Evolutionary conservation across 352 stramenopile genomes (phyloP), one percentile per base, ranked within the genome.

Genomic region (Phytophthora kernoviae): DNA sequence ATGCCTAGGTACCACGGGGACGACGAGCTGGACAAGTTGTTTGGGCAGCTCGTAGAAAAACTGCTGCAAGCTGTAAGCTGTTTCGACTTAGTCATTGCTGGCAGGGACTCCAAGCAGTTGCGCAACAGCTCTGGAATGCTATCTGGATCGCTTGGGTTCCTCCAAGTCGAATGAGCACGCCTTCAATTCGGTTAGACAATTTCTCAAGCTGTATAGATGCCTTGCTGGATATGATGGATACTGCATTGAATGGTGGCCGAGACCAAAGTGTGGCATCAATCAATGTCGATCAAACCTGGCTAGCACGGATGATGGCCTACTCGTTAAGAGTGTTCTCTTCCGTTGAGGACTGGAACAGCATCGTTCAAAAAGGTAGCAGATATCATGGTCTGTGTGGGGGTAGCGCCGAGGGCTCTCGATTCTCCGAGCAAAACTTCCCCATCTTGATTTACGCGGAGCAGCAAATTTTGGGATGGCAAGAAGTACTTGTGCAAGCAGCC

Each of bases 151-250:
- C 30, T 0, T 93, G 84, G 84, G 33, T 84, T 4, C 59, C 81
- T n/a, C 84, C 52, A 50, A 78, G 59, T 67, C 53, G 36, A 52
- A 62, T 79, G 10, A 43, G 30, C 15, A 22, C 20, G 17, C 72
- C 58, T 1, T 22, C 53, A 41, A 33, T 10, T 10, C 43, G 47
- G 9, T 32, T 81, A 46, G 20, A 62, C 15, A 21, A 70, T 1
- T 22, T 87, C 2, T 65, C 51, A 5, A 41, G 11, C 5, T 90
- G 79, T 32, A 32, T 72, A 2, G 60, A 89, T 18, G 56, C 65
- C 0, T 44, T 90, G n/a, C 53, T 93, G 12, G 72, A 79, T 15
- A 87, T 90, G 79, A 64, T 90, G 22, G 81, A 90, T 33, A 46
- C 58, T 0, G 63, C 49, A 2, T 11, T 59, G 2, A 43, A 58